Base-by-base conservation (phyloP, 2,329 filamentous ascomycete species). In the Macrophomina phaseolina region DNA sequence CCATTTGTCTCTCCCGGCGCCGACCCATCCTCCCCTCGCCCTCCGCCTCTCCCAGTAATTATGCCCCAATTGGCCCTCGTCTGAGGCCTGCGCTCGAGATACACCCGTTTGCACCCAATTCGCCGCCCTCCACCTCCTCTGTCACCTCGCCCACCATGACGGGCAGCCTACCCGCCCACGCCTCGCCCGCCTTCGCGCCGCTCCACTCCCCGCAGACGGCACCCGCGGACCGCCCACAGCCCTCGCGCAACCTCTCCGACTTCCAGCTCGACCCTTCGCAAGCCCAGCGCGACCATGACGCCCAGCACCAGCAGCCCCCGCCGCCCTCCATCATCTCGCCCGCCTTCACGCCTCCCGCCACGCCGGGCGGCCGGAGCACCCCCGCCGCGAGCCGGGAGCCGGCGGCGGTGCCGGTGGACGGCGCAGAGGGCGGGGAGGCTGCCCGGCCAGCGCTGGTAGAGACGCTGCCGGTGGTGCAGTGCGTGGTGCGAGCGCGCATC, bases 401-500 rank as follows among this genome's bases (percentile, higher is more conserved):
- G 38, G 73, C 72, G 71, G 82, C 81, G 18, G 78, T 81, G 36
- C 80, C 82, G 4, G 79, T 84, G 38, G 80, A 81, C 62, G 61
- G 68, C 28, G 63, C 55, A 23, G 38, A 8, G 30, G 55, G 4
- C 28, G 51, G 16, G 30, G 30, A 18, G 5, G 14, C 42, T 18
- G 32, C 30, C 32, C 45, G 36, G 46, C 92, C 93, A 0, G 89
- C 87, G 67, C 84, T 97, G 28, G 86, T 97, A 6, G 84, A 90
- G 70, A 87, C 84, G 14, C 83, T 98, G 1, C 95, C 94, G 7
- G 81, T 91, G 30, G 94, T 99, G n/a, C 89, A 92, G 77, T 99
- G 95, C 81, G 89, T 96, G 70, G 95, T 98, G 58, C 91, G 95
- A 71, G 95, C 95, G 18, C 90, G 95, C 65, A 99, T 99, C 73